phyloP scores from a whole-genome alignment of 176 grass and related monocot species.

The Juncus inflexus region DNA sequence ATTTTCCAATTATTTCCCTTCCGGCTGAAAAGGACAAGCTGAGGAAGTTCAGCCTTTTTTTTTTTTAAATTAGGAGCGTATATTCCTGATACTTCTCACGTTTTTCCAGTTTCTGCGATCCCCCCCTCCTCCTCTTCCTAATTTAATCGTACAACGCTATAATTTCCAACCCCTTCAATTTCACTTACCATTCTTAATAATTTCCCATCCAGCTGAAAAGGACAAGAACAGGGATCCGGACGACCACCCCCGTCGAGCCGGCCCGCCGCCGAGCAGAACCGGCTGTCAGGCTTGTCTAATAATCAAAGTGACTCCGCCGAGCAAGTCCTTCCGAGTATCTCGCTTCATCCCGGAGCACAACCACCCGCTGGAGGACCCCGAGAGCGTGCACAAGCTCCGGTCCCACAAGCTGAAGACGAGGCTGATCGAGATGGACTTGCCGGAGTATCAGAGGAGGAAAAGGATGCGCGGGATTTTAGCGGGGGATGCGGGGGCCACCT shows the following conservation, averaged over 20 bases:
- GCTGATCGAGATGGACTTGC: conserved; percentile 43
- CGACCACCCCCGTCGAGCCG: conserved; percentile 32
- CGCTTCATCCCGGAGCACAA: conserved; percentile 65
- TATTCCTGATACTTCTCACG: too few species aligned
- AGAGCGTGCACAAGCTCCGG: conserved; percentile 56
- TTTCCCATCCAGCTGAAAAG: conserved; percentile 13
- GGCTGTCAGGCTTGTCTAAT: conserved; percentile 74
- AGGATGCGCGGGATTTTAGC: conserved; percentile 54
- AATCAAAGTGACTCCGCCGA: conserved; percentile 65
- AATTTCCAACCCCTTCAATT: too few species aligned
- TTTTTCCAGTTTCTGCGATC: too few species aligned
- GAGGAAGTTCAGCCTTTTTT: too few species aligned
- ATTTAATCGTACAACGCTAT: too few species aligned
- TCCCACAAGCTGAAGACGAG: conserved; percentile 67
- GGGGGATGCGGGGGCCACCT: conserved; percentile 52
- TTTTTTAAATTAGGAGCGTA: too few species aligned
- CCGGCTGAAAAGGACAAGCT: too few species aligned
- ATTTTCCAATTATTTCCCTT: too few species aligned
- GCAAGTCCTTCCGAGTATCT: conserved; percentile 52
- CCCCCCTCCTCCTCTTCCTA: too few species aligned
- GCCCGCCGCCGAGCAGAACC: conserved; percentile 56
- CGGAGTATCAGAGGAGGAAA: conserved; percentile 52
- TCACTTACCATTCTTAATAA: too few species aligned
- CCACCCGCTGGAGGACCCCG: conserved; percentile 56
- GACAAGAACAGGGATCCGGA: conserved; percentile 26